Evolutionary conservation across 2,329 filamentous ascomycete species (phyloP).

Genomic region (Bisporella sp.): DNA sequence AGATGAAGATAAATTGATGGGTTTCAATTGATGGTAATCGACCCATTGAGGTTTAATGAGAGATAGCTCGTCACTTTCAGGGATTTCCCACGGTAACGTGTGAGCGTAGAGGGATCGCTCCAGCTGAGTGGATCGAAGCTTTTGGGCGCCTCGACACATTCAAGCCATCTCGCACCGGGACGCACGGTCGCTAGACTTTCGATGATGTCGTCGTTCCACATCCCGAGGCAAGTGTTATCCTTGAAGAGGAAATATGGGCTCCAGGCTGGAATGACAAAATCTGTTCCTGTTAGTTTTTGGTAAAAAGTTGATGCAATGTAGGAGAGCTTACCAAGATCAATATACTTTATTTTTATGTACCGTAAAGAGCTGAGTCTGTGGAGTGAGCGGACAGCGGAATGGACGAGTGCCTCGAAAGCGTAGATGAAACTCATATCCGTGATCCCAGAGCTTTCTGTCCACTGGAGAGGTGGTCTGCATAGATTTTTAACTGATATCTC

Average conservation of each 20-base stretch:
- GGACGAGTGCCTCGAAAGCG: slow-evolving; percentile 62
- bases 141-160: slow-evolving; percentile 26
- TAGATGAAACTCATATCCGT: slow-evolving; percentile 66
- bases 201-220: slow-evolving; percentile 66
- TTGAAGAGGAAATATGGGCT: slow-evolving; percentile 67
- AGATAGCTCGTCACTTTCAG: not conserved
- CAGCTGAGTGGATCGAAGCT: not conserved
- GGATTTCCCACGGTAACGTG: not conserved
- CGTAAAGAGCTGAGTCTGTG: slow-evolving; percentile 51
- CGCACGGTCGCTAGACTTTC: slow-evolving; percentile 51
- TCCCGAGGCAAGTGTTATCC: slow-evolving; percentile 54
- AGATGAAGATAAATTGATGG: too few species aligned
- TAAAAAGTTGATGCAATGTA: not conserved
- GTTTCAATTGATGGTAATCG: not conserved
- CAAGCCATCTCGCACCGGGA: slow-evolving; percentile 50
- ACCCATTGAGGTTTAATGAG: not conserved
- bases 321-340: slow-evolving; percentile 53
- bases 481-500: slow-evolving; percentile 71
- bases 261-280: slow-evolving; percentile 61
- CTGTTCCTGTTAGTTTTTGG: slow-evolving; percentile 31
- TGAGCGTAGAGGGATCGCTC: not conserved
- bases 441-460: slow-evolving; percentile 62
- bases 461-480: slow-evolving; percentile 46
- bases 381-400: slow-evolving; percentile 55
- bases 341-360: slow-evolving; percentile 65